These are phyloP conservation scores for Malassezia japonica DNA, from an alignment of 1,284 basidiomycete species.

Conservation along the genomic window DNA sequence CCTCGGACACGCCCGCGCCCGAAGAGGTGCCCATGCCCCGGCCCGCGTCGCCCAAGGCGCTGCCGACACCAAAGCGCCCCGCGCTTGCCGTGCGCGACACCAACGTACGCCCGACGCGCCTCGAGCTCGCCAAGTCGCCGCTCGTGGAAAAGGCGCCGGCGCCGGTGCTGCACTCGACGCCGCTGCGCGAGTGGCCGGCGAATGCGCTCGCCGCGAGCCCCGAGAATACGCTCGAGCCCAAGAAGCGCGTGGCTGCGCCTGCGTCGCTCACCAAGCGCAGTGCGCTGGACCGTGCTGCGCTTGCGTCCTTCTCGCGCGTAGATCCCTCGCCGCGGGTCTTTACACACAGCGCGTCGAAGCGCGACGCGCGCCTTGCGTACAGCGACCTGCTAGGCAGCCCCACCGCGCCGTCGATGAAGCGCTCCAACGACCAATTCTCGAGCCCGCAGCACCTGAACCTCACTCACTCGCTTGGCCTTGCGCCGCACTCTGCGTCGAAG, in stretches of 20 bases:
- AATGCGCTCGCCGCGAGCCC: neutral
- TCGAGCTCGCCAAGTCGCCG: conserved; percentile 7
- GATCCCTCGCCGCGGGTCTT: conserved; percentile 5
- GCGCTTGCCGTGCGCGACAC: conserved; percentile 9
- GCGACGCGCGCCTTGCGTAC: neutral
- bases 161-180: conserved; percentile 8
- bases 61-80: conserved; percentile 11
- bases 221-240: neutral
- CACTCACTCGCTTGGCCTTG: conserved; percentile 36
- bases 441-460: conserved; percentile 41
- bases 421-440: conserved; percentile 28
- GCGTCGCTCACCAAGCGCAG: conserved; percentile 9
- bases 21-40: neutral
- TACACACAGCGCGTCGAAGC: neutral
- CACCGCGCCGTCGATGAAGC: neutral
- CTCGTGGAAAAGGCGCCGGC: conserved; percentile 4
- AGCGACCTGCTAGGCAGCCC: conserved; percentile 5
- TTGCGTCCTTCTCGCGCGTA: conserved; percentile 22
- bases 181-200: conserved; percentile 7
- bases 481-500: conserved; percentile 33
- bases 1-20: neutral
- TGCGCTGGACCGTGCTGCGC: conserved; percentile 17
- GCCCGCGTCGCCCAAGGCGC: neutral
- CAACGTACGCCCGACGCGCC: conserved; percentile 1
- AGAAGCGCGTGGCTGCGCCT: neutral